These are phyloP conservation scores for Caloboletus firmus DNA, from an alignment of 1,284 basidiomycete genomes.

Conservation along the genomic window DNA sequence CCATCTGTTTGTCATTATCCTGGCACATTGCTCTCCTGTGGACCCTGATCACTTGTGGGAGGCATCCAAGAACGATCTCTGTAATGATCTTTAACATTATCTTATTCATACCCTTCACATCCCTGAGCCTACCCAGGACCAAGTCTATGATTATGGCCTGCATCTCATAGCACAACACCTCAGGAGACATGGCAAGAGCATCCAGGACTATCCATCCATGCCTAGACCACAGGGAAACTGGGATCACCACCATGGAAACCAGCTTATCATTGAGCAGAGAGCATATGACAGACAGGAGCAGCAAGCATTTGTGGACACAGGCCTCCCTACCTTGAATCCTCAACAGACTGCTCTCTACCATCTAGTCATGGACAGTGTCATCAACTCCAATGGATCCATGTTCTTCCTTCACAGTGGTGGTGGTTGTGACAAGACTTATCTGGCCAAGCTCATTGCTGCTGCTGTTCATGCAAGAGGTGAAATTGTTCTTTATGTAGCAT, in stretches of 20 bases:
- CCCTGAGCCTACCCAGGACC: neutral
- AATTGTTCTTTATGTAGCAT: too few relatives aligned
- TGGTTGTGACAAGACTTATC: constrained; percentile 51
- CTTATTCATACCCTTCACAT: constrained; percentile 4
- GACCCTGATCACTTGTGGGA: constrained; percentile 30
- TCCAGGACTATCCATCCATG: constrained; percentile 36
- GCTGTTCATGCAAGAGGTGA: neutral
- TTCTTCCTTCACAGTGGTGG: constrained; percentile 50
- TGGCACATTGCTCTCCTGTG: constrained; percentile 26
- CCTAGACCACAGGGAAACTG: constrained; percentile 33
- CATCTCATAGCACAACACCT: neutral
- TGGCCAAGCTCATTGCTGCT: constrained; percentile 43
- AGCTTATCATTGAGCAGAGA: constrained; percentile 40
- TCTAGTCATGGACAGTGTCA: constrained; percentile 13
- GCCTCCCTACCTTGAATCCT: constrained; percentile 4
- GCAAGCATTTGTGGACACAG: constrained; percentile 11
- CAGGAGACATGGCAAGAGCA: constrained; percentile 7
- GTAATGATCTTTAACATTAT: constrained; percentile 28
- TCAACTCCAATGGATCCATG: neutral
- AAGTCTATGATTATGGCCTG: neutral
- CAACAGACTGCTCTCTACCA: constrained; percentile 13
- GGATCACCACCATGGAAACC: constrained; percentile 29
- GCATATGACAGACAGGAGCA: constrained; percentile 29
- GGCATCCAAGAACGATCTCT: constrained; percentile 24
- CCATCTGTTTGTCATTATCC: constrained; percentile 34